Evolutionary conservation across 1,139 yeast genomes (phyloP).

Genomic region (Wickerhamiella infanticola): DNA sequence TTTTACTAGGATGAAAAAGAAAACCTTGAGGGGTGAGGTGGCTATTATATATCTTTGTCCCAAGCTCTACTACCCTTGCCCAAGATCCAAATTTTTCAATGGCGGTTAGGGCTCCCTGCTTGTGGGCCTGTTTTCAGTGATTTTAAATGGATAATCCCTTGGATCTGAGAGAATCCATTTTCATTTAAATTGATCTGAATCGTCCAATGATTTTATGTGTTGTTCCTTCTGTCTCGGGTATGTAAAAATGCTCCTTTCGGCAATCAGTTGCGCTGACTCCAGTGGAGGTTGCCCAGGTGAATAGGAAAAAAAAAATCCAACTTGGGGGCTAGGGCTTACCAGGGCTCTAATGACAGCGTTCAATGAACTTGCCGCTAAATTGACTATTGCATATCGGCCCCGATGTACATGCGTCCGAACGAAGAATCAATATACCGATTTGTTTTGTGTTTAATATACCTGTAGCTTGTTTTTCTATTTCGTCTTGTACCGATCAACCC

Average conservation of each 20-base stretch:
- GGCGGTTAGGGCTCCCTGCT: conserved; percentile 1
- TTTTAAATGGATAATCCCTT: no score
- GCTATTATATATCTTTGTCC: conserved; percentile 3
- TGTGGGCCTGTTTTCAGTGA: no score
- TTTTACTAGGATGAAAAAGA: conserved; percentile 1
- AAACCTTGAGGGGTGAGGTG: conserved; percentile 1
- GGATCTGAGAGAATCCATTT: no score
- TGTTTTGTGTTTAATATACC: no score
- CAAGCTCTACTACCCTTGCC: not conserved
- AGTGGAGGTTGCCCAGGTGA: not conserved
- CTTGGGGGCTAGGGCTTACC: not conserved
- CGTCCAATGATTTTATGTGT: no score
- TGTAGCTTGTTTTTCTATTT: no score
- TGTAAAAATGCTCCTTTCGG: not conserved
- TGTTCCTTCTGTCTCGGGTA: no score
- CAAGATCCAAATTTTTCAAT: conserved; percentile 1
- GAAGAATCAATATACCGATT: no score
- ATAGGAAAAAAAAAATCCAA: not conserved
- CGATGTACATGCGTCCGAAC: no score
- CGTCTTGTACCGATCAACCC: no score
- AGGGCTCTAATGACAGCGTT: not conserved
- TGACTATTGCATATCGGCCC: no score
- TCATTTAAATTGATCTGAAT: no score
- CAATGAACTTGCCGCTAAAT: not conserved
- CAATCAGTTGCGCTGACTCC: not conserved